phyloP scores from a whole-genome alignment of 108 stramenopile genomes.

The Pseudonitzschia multiseries region DNA sequence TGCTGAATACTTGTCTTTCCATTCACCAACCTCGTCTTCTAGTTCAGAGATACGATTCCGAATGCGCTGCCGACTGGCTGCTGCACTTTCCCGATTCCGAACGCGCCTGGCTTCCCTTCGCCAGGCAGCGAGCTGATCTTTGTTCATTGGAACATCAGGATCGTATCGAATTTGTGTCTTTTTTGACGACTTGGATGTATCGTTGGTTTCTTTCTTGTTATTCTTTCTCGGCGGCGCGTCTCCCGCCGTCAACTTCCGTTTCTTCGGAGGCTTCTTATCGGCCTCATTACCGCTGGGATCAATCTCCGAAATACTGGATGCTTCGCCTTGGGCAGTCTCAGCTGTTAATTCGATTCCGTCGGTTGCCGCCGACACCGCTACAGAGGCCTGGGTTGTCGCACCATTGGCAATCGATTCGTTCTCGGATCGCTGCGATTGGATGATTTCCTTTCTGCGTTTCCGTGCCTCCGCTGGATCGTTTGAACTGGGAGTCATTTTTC shows the following conservation, averaged over 20 bases:
- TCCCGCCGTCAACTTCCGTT: conserved; percentile 31
- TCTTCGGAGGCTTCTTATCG: conserved; percentile 48
- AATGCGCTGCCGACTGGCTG: conserved; percentile 76
- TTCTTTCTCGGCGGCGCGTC: neutral
- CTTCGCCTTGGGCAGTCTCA: neutral
- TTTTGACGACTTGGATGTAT: conserved; percentile 24
- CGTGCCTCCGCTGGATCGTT: conserved; percentile 49
- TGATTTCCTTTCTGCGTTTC: conserved; percentile 59
- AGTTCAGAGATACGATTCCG: conserved; percentile 78
- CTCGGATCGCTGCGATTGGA: conserved; percentile 47
- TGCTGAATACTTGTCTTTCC: conserved; percentile 72
- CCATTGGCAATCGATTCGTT: conserved; percentile 16
- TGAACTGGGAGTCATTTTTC: conserved; percentile 4
- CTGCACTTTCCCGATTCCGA: conserved; percentile 83
- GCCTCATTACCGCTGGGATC: conserved; percentile 6
- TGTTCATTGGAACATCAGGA: conserved; percentile 81
- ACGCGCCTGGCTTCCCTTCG: conserved; percentile 79
- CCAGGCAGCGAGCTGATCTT: conserved; percentile 81
- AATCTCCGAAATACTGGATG: neutral
- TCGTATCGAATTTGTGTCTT: conserved; percentile 81
- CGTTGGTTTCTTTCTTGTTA: neutral
- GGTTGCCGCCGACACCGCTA: neutral
- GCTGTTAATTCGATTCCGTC: neutral
- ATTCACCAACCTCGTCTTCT: conserved; percentile 68
- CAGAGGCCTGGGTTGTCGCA: neutral